Conservation (phyloP, 371 early-diverging fungal genomes). For the Syncephalastrum sp. region DNA sequence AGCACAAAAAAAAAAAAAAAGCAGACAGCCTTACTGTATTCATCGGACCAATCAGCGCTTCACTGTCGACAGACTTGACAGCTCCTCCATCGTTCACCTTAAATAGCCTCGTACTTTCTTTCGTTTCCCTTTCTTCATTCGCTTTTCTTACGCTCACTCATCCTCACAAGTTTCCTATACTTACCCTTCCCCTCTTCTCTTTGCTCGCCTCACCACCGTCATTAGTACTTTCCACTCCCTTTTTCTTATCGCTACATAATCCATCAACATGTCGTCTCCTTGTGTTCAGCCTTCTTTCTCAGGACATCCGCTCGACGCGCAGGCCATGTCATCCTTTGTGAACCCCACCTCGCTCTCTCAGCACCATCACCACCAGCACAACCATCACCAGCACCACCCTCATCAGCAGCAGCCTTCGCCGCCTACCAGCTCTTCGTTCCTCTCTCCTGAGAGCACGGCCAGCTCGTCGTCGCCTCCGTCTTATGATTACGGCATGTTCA, state of each 20-base stretch:
- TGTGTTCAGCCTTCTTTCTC: slow-evolving; percentile 18
- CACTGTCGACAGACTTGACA: slow-evolving; percentile 11
- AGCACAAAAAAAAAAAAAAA: neutral
- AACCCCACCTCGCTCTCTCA: slow-evolving; percentile 10
- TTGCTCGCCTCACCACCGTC: slow-evolving; percentile 5
- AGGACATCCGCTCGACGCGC: slow-evolving; percentile 5
- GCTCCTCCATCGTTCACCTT: slow-evolving; percentile 12
- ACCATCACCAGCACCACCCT: slow-evolving; percentile 3
- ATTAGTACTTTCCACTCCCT: slow-evolving; percentile 9
- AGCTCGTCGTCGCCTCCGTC: slow-evolving; percentile 6
- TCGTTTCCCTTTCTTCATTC: slow-evolving; percentile 1
- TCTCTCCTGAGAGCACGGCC: slow-evolving; percentile 3
- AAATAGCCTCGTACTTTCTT: slow-evolving; percentile 17
- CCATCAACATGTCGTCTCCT: slow-evolving; percentile 23
- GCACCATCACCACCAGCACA: neutral
- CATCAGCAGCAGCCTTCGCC: slow-evolving; percentile 7
- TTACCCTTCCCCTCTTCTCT: slow-evolving; percentile 11
- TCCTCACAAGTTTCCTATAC: slow-evolving; percentile 7
- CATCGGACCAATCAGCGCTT: slow-evolving; percentile 16
- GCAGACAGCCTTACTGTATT: slow-evolving; percentile 7
- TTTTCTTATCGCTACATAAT: neutral
- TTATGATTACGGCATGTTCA: neutral
- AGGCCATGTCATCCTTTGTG: neutral
- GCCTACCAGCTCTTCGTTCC: slow-evolving; percentile 5
- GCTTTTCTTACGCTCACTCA: too few relatives aligned